A percentile compares a stretch with the other conserved stretches of the same genome.
These are phyloP conservation scores for Dipteronia sinensis DNA, from an alignment of 345 rosid genomes.

Conservation along the genomic window DNA sequence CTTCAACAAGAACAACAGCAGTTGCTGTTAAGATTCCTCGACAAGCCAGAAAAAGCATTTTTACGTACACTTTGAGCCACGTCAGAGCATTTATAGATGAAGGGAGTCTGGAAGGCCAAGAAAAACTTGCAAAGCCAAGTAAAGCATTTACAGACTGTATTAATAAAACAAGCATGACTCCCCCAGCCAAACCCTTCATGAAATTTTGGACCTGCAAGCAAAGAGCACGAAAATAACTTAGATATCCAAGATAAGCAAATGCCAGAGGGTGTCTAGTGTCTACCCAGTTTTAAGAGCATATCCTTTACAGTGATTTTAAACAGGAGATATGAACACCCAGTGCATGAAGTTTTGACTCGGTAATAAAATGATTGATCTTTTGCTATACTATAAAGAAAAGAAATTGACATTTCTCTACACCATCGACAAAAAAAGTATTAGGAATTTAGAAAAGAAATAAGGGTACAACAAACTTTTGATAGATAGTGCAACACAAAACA, in stretches of 20 bases:
- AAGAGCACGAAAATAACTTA: conserved; percentile 10
- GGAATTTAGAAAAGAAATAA: not conserved
- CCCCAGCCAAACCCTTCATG: conserved; percentile 65
- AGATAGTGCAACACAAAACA: not conserved
- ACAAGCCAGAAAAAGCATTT: conserved; percentile 45
- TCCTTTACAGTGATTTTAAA: not conserved
- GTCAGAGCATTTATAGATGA: conserved; percentile 48
- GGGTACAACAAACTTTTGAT: not conserved
- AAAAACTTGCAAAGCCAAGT: conserved; percentile 61
- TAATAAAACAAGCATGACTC: conserved; percentile 54
- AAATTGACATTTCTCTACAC: not conserved
- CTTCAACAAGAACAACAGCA: conserved; percentile 74
- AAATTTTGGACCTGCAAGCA: conserved; percentile 60
- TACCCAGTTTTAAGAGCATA: conserved; percentile 1
- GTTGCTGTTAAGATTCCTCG: conserved; percentile 67
- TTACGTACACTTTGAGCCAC: conserved; percentile 46
- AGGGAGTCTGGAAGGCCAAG: conserved; percentile 59
- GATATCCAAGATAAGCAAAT: conserved; percentile 4
- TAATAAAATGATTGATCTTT: not conserved
- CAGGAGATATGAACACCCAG: not conserved
- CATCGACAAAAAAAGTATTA: not conserved
- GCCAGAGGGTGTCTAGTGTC: not conserved
- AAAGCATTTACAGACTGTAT: conserved; percentile 66
- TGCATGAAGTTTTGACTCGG: not conserved
- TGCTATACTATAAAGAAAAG: not conserved